Evolutionary conservation across 2,329 filamentous ascomycete species (phyloP).

Genomic region (Pseudogymnoascus sp.): DNA sequence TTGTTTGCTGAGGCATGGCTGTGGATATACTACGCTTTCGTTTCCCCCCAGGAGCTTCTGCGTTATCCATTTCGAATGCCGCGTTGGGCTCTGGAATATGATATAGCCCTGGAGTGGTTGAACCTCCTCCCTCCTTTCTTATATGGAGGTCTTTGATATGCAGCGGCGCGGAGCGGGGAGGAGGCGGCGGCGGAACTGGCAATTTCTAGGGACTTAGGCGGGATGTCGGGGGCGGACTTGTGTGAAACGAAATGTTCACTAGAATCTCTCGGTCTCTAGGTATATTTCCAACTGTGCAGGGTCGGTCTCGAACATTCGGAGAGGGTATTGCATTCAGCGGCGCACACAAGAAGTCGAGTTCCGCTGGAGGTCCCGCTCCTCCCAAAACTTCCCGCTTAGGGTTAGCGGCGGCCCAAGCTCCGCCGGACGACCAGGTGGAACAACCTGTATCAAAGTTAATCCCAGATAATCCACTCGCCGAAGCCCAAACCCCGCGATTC

Average conservation of each 20-base stretch:
- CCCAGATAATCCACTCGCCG: neutral
- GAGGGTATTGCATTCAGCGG: neutral
- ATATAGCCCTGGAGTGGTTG: neutral
- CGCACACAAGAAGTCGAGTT: neutral
- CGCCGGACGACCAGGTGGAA: slow-evolving; percentile 3
- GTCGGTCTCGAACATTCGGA: slow-evolving; percentile 1
- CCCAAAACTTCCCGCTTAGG: slow-evolving; percentile 7
- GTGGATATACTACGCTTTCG: slow-evolving; percentile 6
- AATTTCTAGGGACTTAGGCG: neutral
- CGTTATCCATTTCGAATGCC: neutral
- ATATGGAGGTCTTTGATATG: neutral
- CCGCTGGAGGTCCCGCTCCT: slow-evolving; percentile 4
- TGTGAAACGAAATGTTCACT: neutral
- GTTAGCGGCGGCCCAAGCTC: slow-evolving; percentile 6
- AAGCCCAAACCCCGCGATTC: slow-evolving; percentile 6
- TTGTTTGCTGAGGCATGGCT: slow-evolving; percentile 2
- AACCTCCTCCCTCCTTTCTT: neutral
- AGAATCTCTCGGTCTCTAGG: neutral
- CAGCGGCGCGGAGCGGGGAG: slow-evolving; percentile 7
- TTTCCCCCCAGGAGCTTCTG: neutral
- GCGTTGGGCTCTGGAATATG: neutral
- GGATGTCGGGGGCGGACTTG: neutral
- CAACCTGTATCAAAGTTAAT: slow-evolving; percentile 3
- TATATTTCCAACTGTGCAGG: neutral
- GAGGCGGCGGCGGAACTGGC: neutral